Evolutionary conservation across 2,329 filamentous ascomycete species (phyloP).

Genomic region (Cryphonectria japonica): DNA sequence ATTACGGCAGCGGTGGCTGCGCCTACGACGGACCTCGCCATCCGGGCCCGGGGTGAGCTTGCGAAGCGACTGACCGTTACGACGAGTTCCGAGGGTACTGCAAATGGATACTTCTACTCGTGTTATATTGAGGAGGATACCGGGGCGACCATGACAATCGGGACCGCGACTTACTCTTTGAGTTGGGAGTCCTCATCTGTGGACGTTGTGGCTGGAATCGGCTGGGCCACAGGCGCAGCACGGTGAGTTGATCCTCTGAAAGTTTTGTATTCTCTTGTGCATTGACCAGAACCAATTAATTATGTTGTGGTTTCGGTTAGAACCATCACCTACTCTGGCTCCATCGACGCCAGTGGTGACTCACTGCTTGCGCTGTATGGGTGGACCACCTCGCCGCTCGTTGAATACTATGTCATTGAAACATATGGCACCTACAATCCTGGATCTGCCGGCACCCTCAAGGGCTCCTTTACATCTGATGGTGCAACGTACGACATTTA

Average conservation of each 20-base stretch:
- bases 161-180: conserved; percentile 17
- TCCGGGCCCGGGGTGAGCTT: conserved; percentile 8
- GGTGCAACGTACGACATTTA: conserved; percentile 33
- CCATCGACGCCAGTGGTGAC: conserved; percentile 15
- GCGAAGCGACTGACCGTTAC: conserved; percentile 21
- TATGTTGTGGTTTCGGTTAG: not conserved
- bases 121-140: conserved; percentile 21
- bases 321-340: conserved; percentile 18
- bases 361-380: conserved; percentile 34
- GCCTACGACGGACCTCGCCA: conserved; percentile 14
- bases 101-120: conserved; percentile 15
- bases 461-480: conserved; percentile 32
- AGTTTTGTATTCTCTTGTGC: not conserved
- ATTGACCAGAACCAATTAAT: not conserved
- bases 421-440: conserved; percentile 33
- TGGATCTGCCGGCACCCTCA: conserved; percentile 25
- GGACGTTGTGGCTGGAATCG: conserved; percentile 22
- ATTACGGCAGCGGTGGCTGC: conserved; percentile 9
- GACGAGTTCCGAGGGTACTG: conserved; percentile 9
- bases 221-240: conserved; percentile 23
- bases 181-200: conserved; percentile 16
- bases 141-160: conserved; percentile 17
- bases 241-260: conserved; percentile 9
- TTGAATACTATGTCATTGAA: conserved; percentile 37
- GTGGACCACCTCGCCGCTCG: conserved; percentile 40